Conservation (phyloP, 2,329 filamentous ascomycete species). For the Sporothrix brunneoviolacea region DNA sequence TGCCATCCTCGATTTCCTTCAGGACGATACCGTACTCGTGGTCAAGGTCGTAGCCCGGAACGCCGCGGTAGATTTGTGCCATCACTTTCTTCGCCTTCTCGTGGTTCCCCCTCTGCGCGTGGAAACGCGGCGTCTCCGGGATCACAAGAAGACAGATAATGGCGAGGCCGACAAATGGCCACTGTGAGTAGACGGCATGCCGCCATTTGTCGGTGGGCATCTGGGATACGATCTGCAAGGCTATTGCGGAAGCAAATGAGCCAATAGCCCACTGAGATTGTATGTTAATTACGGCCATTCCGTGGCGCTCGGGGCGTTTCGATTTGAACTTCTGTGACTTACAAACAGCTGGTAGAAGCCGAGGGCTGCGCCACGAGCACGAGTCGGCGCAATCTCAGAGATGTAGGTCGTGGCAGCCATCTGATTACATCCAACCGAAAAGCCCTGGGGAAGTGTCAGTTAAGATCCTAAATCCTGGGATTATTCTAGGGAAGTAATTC, state of each 20-base stretch:
- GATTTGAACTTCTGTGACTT: neutral
- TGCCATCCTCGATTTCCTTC: slow-evolving; percentile 12
- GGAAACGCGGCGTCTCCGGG: slow-evolving; percentile 11
- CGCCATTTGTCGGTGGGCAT: slow-evolving; percentile 2
- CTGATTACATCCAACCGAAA: slow-evolving; percentile 12
- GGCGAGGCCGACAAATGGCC: slow-evolving; percentile 9
- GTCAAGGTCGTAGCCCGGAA: slow-evolving; percentile 8
- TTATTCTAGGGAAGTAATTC: too few relatives aligned
- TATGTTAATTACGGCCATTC: too few relatives aligned
- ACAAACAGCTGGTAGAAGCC: slow-evolving; percentile 13
- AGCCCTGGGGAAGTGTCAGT: neutral
- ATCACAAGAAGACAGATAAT: slow-evolving; percentile 8
- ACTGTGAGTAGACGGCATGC: slow-evolving; percentile 13
- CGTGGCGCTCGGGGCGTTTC: too few relatives aligned
- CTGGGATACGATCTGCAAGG: slow-evolving; percentile 9
- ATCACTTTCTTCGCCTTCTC: slow-evolving; percentile 11
- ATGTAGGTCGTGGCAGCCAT: slow-evolving; percentile 12
- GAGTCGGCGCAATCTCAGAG: slow-evolving; percentile 10
- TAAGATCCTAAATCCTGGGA: too few relatives aligned
- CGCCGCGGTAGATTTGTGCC: slow-evolving; percentile 4
- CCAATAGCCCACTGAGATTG: slow-evolving; percentile 10
- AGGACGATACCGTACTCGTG: slow-evolving; percentile 10
- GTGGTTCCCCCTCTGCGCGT: slow-evolving; percentile 9
- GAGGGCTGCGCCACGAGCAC: slow-evolving; percentile 9
- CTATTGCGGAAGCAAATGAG: slow-evolving; percentile 1